Conservation (phyloP, 257 asterid genomes). For the Ilex asprella region DNA sequence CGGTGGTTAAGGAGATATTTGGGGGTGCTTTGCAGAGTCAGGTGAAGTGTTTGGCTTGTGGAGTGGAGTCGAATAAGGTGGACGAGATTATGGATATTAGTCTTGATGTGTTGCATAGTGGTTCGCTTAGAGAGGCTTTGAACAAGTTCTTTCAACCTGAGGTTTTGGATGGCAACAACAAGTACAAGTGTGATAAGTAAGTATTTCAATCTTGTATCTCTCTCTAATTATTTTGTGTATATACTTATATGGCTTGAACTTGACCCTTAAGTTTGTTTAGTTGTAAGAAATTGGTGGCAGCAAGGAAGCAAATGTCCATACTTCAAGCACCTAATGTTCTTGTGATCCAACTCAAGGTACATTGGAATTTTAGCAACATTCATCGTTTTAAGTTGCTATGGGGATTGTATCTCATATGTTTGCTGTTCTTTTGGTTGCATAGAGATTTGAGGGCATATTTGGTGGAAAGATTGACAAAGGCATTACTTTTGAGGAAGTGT, state of each 20-base stretch:
- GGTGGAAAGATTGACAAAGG: constrained; percentile 86
- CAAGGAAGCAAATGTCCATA: constrained; percentile 93
- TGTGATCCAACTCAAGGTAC: constrained; percentile 92
- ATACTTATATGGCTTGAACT: constrained; percentile 8
- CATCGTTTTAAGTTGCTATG: constrained; percentile 6
- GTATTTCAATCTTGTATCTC: constrained; percentile 19
- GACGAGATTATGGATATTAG: constrained; percentile 98
- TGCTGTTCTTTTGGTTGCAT: constrained; percentile 1
- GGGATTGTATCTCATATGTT: neutral
- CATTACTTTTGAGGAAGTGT: constrained; percentile 67
- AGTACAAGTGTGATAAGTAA: constrained; percentile 90
- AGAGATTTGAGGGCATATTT: constrained; percentile 91
- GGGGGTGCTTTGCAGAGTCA: constrained; percentile 96
- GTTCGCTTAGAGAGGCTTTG: constrained; percentile 78
- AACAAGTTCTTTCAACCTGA: constrained; percentile 89
- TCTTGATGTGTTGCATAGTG: constrained; percentile 82
- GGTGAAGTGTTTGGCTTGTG: constrained; percentile 94
- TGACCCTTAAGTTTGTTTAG: constrained; percentile 48
- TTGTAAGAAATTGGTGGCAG: constrained; percentile 91
- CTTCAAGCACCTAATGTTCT: constrained; percentile 95
- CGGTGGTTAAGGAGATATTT: constrained; percentile 83
- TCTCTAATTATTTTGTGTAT: neutral
- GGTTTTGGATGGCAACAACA: constrained; percentile 85
- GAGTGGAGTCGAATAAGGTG: constrained; percentile 88
- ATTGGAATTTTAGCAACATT: constrained; percentile 8